phyloP scores from a whole-genome alignment of 1,139 yeast species.

The Scheffersomyces titani region DNA sequence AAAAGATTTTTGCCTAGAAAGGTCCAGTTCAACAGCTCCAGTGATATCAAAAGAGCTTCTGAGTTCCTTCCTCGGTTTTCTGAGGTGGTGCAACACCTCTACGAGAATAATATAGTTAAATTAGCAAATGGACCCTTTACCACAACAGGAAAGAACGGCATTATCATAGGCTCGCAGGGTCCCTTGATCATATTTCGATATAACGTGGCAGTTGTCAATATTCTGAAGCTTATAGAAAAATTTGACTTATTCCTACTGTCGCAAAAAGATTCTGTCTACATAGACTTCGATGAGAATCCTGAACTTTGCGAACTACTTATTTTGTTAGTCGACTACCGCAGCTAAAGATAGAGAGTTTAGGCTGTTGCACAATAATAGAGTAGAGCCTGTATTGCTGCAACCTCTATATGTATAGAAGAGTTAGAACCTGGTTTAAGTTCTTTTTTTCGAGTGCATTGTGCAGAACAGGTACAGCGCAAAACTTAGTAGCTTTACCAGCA shows the following conservation, averaged over 20 bases:
- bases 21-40: slow-evolving; percentile 8
- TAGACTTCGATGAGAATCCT: slow-evolving; percentile 6
- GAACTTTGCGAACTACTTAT: slow-evolving; percentile 8
- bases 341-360: background rate
- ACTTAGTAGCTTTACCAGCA: background rate
- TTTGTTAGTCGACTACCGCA: slow-evolving; percentile 6
- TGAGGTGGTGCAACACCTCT: slow-evolving; percentile 11
- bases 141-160: background rate
- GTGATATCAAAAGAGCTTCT: slow-evolving; percentile 7
- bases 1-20: slow-evolving; percentile 15
- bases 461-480: background rate
- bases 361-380: background rate
- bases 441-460: background rate
- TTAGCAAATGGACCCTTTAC: slow-evolving; percentile 1
- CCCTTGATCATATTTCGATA: slow-evolving; percentile 1
- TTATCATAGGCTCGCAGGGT: slow-evolving; percentile 6
- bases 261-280: background rate
- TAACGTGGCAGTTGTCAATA: slow-evolving; percentile 4
- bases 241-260: background rate
- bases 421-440: background rate
- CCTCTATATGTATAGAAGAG: background rate
- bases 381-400: background rate
- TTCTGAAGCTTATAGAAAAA: background rate
- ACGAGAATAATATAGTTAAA: slow-evolving; percentile 11
- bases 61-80: slow-evolving; percentile 14